Conservation (phyloP, 371 early-diverging fungal species). For the Parasitella parasitica region DNA sequence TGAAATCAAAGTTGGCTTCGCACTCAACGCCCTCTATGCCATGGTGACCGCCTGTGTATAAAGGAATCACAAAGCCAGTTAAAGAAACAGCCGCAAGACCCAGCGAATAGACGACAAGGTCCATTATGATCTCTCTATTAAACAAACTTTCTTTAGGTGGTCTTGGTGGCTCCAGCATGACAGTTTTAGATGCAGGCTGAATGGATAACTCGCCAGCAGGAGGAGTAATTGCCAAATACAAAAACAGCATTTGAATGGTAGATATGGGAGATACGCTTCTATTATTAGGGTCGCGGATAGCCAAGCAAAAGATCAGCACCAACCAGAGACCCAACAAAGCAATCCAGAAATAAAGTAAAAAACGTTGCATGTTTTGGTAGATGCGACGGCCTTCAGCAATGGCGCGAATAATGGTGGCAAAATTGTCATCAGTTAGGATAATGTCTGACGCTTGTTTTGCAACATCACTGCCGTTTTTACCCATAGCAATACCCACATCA, state of each 20-base stretch:
- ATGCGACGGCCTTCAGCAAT: constrained; percentile 85
- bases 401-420: constrained; percentile 83
- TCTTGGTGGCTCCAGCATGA: constrained; percentile 85
- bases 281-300: constrained; percentile 74
- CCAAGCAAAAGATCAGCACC: constrained; percentile 63
- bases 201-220: constrained; percentile 77
- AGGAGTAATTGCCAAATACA: constrained; percentile 54
- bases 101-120: constrained; percentile 24
- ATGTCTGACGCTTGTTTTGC: constrained; percentile 92
- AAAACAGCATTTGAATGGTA: constrained; percentile 34
- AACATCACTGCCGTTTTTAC: constrained; percentile 86
- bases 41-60: constrained; percentile 46
- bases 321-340: constrained; percentile 43
- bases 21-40: constrained; percentile 62
- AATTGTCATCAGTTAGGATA: constrained; percentile 85
- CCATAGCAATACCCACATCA: constrained; percentile 93
- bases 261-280: constrained; percentile 61
- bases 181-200: constrained; percentile 74
- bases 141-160: constrained; percentile 64
- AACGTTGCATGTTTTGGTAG: constrained; percentile 92
- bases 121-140: constrained; percentile 38
- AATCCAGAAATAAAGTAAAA: constrained; percentile 81
- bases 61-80: constrained; percentile 56
- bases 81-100: constrained; percentile 60
- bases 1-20: constrained; percentile 51